These are phyloP conservation scores for Haematococcus lacustris DNA, from an alignment of 139 green algal genomes.

Conservation along the genomic window DNA sequence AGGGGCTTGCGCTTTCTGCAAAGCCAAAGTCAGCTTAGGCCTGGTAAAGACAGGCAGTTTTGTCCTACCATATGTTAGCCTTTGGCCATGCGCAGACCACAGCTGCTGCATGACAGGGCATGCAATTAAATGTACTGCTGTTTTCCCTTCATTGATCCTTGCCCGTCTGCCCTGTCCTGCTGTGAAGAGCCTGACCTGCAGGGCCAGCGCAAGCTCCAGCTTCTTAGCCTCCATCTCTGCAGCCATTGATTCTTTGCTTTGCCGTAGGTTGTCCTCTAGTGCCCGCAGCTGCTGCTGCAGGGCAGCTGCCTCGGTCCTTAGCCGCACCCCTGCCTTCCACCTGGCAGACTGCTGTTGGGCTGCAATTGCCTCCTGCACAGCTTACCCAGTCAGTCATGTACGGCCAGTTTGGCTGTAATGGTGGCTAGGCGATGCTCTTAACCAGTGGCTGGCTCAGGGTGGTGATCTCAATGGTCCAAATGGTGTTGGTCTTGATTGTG, in stretches of 20 bases:
- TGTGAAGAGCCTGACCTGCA: conserved; percentile 25
- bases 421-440: too few relatives aligned
- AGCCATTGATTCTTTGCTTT: conserved; percentile 1
- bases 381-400: background rate
- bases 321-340: conserved; percentile 9
- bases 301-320: conserved; percentile 6
- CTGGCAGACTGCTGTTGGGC: conserved; percentile 1
- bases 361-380: conserved; percentile 28
- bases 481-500: background rate
- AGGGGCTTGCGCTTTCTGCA: conserved; percentile 12
- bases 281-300: conserved; percentile 10
- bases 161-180: background rate
- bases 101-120: too few relatives aligned
- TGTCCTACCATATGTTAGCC: too few relatives aligned
- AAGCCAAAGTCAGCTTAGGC: too few relatives aligned
- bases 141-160: background rate
- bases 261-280: conserved; percentile 10
- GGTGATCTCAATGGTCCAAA: too few relatives aligned
- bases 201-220: conserved; percentile 18
- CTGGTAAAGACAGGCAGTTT: too few relatives aligned
- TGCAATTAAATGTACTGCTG: background rate
- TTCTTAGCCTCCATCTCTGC: conserved; percentile 18
- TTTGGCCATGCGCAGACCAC: background rate
- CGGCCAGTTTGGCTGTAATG: too few relatives aligned
- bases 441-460: too few relatives aligned